Conservation (phyloP, 2,329 filamentous ascomycete genomes). For the Clarireedia homoeocarpa region DNA sequence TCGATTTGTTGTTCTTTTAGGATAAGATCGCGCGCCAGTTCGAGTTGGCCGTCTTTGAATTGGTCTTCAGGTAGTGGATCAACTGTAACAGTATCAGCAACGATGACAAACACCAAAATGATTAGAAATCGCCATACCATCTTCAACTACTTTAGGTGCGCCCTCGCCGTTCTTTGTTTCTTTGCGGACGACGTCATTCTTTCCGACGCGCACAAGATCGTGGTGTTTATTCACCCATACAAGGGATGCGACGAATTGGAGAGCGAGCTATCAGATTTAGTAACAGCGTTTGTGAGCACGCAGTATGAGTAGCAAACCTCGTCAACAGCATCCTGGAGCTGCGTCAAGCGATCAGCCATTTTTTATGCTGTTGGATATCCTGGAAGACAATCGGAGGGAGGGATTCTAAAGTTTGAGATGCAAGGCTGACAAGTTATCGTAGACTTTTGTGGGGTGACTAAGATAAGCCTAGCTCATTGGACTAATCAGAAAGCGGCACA, state of each 20-base stretch:
- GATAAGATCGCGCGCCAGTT: slow-evolving; percentile 69
- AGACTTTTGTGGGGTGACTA: not conserved
- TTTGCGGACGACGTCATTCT: slow-evolving; percentile 51
- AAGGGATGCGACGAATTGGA: slow-evolving; percentile 60
- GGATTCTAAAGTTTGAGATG: not conserved
- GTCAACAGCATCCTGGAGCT: slow-evolving; percentile 78
- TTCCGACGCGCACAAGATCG: slow-evolving; percentile 51
- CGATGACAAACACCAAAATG: not conserved
- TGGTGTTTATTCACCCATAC: slow-evolving; percentile 63
- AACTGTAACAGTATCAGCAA: slow-evolving; percentile 34
- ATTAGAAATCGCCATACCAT: slow-evolving; percentile 9
- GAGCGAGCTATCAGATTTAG: slow-evolving; percentile 44
- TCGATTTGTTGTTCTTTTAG: slow-evolving; percentile 80
- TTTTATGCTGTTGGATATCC: not conserved
- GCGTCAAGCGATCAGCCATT: slow-evolving; percentile 72
- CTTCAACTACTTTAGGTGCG: slow-evolving; percentile 14
- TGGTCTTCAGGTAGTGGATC: slow-evolving; percentile 54
- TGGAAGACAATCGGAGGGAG: not conserved
- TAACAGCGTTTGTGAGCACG: slow-evolving; percentile 1
- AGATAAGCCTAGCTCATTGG: not conserved
- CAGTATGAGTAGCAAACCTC: slow-evolving; percentile 45
- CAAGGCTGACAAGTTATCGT: slow-evolving; percentile 10
- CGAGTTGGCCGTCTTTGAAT: slow-evolving; percentile 59
- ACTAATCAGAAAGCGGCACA: slow-evolving; percentile 8
- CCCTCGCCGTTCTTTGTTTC: slow-evolving; percentile 35